phyloP scores from a whole-genome alignment of 140 eudicot species.

The Stevia rebaudiana region DNA sequence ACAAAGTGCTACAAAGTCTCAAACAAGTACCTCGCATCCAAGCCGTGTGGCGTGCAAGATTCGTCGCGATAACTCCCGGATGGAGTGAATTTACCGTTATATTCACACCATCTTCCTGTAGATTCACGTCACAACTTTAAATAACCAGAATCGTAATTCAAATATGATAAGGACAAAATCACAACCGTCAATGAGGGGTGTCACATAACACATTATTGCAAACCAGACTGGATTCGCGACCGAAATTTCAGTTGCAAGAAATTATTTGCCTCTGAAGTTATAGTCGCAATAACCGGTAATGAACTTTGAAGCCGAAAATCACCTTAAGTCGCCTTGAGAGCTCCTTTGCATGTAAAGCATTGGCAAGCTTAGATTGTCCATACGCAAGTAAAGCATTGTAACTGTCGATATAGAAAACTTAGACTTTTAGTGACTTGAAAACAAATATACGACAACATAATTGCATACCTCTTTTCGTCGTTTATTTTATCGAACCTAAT shows the following conservation, averaged over 20 bases:
- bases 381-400: slow-evolving; percentile 46
- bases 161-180: no score
- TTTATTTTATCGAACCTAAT: slow-evolving; percentile 64
- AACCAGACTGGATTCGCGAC: no score
- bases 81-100: slow-evolving; percentile 79
- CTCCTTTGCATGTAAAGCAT: slow-evolving; percentile 72
- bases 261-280: no score
- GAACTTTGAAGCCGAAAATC: not conserved
- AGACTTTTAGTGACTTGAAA: not conserved
- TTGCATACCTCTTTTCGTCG: slow-evolving; percentile 51
- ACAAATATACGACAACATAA: not conserved
- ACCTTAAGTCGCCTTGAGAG: slow-evolving; percentile 68
- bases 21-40: slow-evolving; percentile 42
- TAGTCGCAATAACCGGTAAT: no score
- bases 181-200: no score
- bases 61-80: slow-evolving; percentile 71
- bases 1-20: not conserved
- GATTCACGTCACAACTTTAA: not conserved
- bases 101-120: slow-evolving; percentile 68
- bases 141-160: not conserved
- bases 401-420: slow-evolving; percentile 27
- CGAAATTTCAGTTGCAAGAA: no score
- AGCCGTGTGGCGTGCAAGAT: slow-evolving; percentile 49
- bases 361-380: slow-evolving; percentile 86
- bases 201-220: no score